These are phyloP conservation scores for Malus fusca DNA, from an alignment of 306 rosid genomes.

Conservation along the genomic window DNA sequence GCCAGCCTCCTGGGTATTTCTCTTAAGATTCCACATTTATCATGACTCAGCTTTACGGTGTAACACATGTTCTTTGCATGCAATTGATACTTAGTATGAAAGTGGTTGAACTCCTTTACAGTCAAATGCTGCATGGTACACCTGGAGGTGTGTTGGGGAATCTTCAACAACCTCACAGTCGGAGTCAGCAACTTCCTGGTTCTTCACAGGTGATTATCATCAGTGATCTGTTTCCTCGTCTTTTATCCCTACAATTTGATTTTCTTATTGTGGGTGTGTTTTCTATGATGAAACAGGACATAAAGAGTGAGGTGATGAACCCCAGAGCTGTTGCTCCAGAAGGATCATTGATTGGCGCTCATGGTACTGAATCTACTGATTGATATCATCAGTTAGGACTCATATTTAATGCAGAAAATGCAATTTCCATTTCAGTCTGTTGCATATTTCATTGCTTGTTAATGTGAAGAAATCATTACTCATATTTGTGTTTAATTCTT, in stretches of 20 bases:
- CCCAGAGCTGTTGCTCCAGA: conserved; percentile 33
- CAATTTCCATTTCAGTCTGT: background rate
- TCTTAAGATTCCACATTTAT: conserved; percentile 2
- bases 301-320: conserved; percentile 37
- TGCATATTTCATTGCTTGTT: background rate
- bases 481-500: background rate
- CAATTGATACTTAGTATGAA: conserved; percentile 7
- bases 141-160: conserved; percentile 33
- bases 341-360: conserved; percentile 39
- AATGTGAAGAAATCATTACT: background rate
- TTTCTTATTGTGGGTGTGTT: conserved; percentile 13
- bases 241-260: background rate
- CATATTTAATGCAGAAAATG: background rate
- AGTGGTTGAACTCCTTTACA: conserved; percentile 27
- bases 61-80: background rate
- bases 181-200: conserved; percentile 46
- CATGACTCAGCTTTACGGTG: conserved; percentile 5
- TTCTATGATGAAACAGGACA: conserved; percentile 44
- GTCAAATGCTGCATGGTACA: conserved; percentile 44
- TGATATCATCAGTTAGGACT: background rate
- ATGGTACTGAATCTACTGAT: conserved; percentile 27
- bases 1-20: conserved; percentile 56
- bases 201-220: conserved; percentile 30
- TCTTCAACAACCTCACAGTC: conserved; percentile 38
- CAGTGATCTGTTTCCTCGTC: conserved; percentile 10